A percentile compares a stretch with the other conserved stretches of the same genome.
Conservation (phyloP, 176 grass and related monocot genomes). For the Triticum dicoccoides region DNA sequence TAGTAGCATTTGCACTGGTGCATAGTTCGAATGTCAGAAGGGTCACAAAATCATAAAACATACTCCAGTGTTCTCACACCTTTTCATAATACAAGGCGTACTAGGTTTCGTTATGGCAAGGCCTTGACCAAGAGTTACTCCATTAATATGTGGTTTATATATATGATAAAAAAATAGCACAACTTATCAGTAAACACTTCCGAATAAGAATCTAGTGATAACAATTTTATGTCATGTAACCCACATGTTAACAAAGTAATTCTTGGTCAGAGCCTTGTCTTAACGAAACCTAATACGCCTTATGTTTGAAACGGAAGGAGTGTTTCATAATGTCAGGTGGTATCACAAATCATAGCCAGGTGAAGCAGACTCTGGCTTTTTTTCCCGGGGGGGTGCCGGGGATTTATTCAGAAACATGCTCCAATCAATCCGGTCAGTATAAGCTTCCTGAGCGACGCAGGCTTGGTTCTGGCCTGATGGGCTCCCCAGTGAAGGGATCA, state of each 20-base stretch:
- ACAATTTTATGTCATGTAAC: neutral
- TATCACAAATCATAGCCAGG: neutral
- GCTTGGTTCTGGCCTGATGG: constrained; percentile 40
- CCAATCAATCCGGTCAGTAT: constrained; percentile 8
- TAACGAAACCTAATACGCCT: neutral
- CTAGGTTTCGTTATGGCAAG: neutral
- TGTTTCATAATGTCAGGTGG: neutral
- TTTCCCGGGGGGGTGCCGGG: neutral
- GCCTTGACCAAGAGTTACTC: neutral
- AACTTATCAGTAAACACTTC: neutral
- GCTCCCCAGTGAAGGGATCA: constrained; percentile 79
- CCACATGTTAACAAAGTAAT: neutral
- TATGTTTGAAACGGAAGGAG: neutral
- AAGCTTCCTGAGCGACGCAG: constrained; percentile 27
- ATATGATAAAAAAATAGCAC: neutral
- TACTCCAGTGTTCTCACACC: neutral
- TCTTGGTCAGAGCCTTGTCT: neutral
- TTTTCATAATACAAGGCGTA: neutral
- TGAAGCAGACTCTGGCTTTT: neutral
- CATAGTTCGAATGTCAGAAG: neutral
- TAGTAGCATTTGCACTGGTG: neutral
- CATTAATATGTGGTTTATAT: neutral
- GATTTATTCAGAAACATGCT: neutral
- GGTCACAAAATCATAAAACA: neutral
- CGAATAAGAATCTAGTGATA: neutral